Base-by-base conservation (phyloP, 306 rosid species). In the Quercus alba region DNA sequence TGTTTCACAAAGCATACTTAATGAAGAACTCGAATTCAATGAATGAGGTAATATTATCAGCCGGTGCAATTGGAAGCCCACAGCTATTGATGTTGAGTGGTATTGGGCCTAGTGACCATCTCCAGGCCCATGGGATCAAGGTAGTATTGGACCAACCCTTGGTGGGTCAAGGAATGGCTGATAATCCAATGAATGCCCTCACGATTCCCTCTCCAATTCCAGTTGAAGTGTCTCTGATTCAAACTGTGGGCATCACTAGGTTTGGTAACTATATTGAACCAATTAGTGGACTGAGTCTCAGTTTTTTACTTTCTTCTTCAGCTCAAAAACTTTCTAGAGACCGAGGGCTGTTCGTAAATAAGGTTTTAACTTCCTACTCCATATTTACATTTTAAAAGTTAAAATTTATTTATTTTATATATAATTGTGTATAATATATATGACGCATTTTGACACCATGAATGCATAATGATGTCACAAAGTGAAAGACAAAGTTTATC, bases 61-160 rank as follows among this genome's bases (percentile, higher is more conserved):
- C 94, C 17, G 91, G 97, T 19, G 98, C 95, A 23, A 78, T 91
- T 80, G 97, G 94, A 17, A 94, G 94, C 73, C 94, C 95, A 76
- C 94, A 90, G 56, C 1, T 91, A 46, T 51, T 91, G 77, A 90
- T 94, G 94, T 64, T 91, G 73, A 94, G 97, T 64, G 91, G 94
- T 0, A 70, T 94, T 69, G 97, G 98, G 33, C 92, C 94, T 0
- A 88, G 86, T 14, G 72, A 56, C 6, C 95, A 94, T 84, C 92
- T 94, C 21, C 5, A 26, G 75, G 86, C 88, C 70, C 97, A 86
- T 56, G 76, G 87, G 5, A 87, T 90, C 73, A 8, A 80, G 68
- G 83, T 90, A 41, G 79, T 90, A n/a, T 31, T 85, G 86, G 80
- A 91, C 72, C 88, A 86, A 25, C 91, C 97, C 1, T 62, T 89